Percentiles rank a stretch among this genome's conserved stretches.
Conservation (phyloP, 306 rosid species). For the Vigna hirtella region DNA sequence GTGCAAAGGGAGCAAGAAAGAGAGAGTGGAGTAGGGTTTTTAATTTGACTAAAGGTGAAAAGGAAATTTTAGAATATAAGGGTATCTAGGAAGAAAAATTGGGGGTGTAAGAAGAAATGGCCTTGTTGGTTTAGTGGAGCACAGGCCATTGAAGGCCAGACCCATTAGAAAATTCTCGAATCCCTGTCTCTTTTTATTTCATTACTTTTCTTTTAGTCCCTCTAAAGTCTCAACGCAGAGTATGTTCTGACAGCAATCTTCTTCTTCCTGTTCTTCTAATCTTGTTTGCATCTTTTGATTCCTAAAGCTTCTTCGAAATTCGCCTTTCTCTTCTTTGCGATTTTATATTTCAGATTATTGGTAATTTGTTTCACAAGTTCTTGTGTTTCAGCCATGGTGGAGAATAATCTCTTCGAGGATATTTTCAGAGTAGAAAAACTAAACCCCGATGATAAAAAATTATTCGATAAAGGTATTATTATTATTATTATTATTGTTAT, state of each 20-base stretch:
- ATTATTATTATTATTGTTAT: slow-evolving; percentile 26
- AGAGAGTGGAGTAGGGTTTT: no score
- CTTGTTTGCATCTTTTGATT: background rate
- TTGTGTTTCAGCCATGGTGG: slow-evolving; percentile 59
- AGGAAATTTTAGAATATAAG: no score
- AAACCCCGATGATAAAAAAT: slow-evolving; percentile 49
- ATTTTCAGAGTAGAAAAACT: slow-evolving; percentile 70
- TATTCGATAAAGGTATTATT: slow-evolving; percentile 70
- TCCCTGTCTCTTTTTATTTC: background rate
- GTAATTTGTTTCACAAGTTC: background rate
- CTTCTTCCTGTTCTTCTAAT: background rate
- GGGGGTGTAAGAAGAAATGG: no score
- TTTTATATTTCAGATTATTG: background rate
- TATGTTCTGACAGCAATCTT: background rate
- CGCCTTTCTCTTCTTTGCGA: background rate
- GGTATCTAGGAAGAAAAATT: no score
- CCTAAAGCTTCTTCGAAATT: background rate
- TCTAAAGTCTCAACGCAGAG: background rate
- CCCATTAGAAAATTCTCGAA: background rate
- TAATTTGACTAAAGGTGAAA: no score
- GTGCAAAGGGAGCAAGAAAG: no score
- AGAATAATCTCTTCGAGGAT: slow-evolving; percentile 80
- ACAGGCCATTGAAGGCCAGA: background rate
- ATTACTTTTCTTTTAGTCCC: background rate
- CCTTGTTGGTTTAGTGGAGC: background rate